Percentiles rank a stretch among this genome's conserved stretches.
phyloP scores from a whole-genome alignment of 2,329 filamentous ascomycete genomes.

The Achaetomium macrosporum region DNA sequence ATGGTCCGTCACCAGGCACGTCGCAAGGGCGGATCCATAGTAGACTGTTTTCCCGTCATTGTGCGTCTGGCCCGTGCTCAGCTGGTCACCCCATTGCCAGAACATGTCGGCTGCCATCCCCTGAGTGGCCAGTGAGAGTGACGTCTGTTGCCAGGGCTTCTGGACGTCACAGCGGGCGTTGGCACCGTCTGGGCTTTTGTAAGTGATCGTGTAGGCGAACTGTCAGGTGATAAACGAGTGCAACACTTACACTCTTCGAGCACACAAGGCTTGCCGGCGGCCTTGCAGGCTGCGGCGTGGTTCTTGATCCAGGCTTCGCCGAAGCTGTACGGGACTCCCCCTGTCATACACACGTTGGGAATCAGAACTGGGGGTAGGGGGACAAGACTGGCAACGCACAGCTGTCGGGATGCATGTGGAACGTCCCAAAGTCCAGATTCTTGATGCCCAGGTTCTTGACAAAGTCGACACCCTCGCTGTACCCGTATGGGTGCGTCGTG shows the following conservation, averaged over 20 bases:
- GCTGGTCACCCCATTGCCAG: constrained; percentile 37
- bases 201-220: background rate
- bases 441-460: constrained; percentile 34
- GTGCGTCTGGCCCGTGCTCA: constrained; percentile 37
- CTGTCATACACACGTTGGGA: constrained; percentile 2
- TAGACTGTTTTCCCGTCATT: constrained; percentile 44
- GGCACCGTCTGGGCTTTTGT: constrained; percentile 22
- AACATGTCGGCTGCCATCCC: constrained; percentile 35
- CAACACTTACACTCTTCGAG: constrained; percentile 36
- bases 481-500: constrained; percentile 23
- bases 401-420: constrained; percentile 35
- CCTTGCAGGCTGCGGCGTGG: constrained; percentile 35
- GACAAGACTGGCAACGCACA: constrained; percentile 23
- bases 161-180: constrained; percentile 25
- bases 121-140: constrained; percentile 25
- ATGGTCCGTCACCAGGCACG: constrained; percentile 41
- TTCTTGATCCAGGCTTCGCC: constrained; percentile 33
- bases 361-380: background rate
- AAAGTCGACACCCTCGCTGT: constrained; percentile 25
- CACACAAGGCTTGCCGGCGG: constrained; percentile 36
- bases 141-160: constrained; percentile 30
- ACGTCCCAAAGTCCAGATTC: constrained; percentile 42
- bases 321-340: constrained; percentile 32
- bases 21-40: constrained; percentile 36
- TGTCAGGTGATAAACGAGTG: background rate